Evolutionary conservation across 495 filamentous ascomycete genomes (phyloP), one percentile per base, ranked within the genome.

Genomic region (Podospora bellae-mahoneyi): DNA sequence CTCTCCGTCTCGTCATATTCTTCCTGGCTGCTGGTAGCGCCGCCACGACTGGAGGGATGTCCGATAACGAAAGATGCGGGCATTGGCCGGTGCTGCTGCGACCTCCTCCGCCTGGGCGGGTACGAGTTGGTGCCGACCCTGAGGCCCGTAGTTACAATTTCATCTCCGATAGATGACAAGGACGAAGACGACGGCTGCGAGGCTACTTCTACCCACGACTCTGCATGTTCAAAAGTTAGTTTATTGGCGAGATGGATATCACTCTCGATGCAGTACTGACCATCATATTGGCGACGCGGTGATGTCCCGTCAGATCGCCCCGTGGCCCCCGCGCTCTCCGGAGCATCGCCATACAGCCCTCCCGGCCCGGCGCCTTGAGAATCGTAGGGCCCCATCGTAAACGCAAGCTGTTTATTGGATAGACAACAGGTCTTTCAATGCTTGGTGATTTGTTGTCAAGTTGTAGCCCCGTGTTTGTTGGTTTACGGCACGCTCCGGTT

Each of bases 151-250:
- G 91, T 94, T 64, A 96, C 90, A 71, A 96, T 91, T 66, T 97
- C 93, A 64, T 96, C 93, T 67, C 85, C 90, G 62, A 90, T 89
- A 20, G 92, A 96, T 15, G 94, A 97, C n/a, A 95, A 81, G 16
- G 95, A 96, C 10, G 94, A 94, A 16, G 86, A 87, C 1, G 94
- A 97, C 23, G 94, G 92, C 67, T 96, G 92, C 2, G 95, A 98
- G 59, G 91, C 85, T 66, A 99, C 88, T 77, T 99, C 95, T 75
- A 99, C 88, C 95, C 95, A 99, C 1, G 94, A 97, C 80, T 97
- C 95, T 94, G 86, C 75, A 73, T 58, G 82, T 84, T 74, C 84
- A 76, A 72, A 66, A 61, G 69, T 62, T 53, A 69, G 69, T 26
- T 66, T n/a, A 54, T 57, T 44, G 56, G n/a, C 19, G 19, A 34